Evolutionary conservation across 177 flowering plant species (phyloP), one percentile per base, ranked within the genome.

Genomic region (Vitis hybrid): DNA sequence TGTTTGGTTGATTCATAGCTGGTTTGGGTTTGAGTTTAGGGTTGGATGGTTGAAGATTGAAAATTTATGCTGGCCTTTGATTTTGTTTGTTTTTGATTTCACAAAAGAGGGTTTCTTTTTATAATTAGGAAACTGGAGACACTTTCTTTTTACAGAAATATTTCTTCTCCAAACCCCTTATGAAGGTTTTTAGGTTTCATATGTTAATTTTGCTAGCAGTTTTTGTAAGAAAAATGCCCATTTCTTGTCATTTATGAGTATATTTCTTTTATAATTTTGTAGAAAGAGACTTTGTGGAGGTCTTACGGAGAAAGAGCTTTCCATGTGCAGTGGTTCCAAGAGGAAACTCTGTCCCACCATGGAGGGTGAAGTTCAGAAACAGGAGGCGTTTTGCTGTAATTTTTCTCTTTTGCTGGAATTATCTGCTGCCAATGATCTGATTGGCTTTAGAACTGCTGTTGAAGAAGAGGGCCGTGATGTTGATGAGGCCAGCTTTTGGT

Each of bases 341-440:
- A 75, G 73, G 70, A 76, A 75, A 62, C 72, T 65, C 52, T n/a
- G 22, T 29, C 51, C 71, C 10, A 22, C 70, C 58, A 79, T 79
- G 84, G 79, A 72, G 71, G 68, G 52, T 66, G 80, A 67, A 21
- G 6, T 33, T 7, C 52, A 58, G 1, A 73, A 64, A 48, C 63
- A 58, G 57, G 70, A 68, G 10, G 74, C 72, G 48, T 10, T 64
- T 51, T 56, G 26, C 22, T 14, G 5, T 19, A 69, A 26, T 18
- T 74, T 62, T 29, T 80, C 86, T 0, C 31, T 71, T 56, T 70
- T 88, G 81, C 88, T 88, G 14, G 92, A 88, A 63, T 67, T 82
- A 22, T 56, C 90, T 1, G 88, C 92, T 15, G 69, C 79, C 0
- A 77, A 88, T 80, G 90, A 88, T 78, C 59, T 84, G 51, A 39